These are phyloP conservation scores for Phanerodontia chrysosporium DNA, from an alignment of 768 basidiomycete genomes.

Conservation along the genomic window DNA sequence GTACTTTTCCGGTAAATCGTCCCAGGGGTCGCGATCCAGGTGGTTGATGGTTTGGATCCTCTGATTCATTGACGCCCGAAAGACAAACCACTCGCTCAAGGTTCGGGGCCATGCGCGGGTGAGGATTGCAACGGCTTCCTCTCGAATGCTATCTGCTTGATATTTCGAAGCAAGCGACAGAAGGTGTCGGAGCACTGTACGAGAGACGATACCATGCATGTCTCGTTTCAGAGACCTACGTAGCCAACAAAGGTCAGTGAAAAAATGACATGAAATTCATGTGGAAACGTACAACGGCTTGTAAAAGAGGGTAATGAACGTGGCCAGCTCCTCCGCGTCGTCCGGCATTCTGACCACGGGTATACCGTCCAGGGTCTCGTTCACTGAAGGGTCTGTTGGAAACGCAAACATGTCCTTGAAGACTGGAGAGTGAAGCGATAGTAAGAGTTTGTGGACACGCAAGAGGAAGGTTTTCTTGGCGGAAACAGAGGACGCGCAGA, in stretches of 20 bases:
- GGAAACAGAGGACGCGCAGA: neutral
- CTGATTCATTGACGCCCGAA: neutral
- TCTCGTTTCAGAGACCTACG: constrained; percentile 19
- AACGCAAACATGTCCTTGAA: constrained; percentile 9
- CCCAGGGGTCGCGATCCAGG: neutral
- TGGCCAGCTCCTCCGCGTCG: constrained; percentile 8
- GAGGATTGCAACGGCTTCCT: too few relatives aligned
- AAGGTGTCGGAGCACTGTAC: too few relatives aligned
- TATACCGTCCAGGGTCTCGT: constrained; percentile 6
- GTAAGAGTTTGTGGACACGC: constrained; percentile 9
- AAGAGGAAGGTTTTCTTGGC: neutral
- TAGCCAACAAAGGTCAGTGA: constrained; percentile 8
- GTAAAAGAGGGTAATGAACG: too few relatives aligned
- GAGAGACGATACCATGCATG: too few relatives aligned
- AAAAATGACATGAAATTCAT: too few relatives aligned
- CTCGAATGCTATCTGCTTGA: too few relatives aligned
- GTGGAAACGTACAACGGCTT: neutral
- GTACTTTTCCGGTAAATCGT: neutral
- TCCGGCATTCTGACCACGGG: constrained; percentile 12
- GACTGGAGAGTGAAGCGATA: constrained; percentile 6
- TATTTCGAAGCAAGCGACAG: too few relatives aligned
- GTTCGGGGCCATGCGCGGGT: too few relatives aligned
- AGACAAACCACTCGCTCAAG: too few relatives aligned
- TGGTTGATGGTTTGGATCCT: neutral
- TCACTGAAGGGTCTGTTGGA: neutral